Base-by-base conservation (phyloP, 2,329 filamentous ascomycete genomes). In the Neofusicoccum kwambonambiense region DNA sequence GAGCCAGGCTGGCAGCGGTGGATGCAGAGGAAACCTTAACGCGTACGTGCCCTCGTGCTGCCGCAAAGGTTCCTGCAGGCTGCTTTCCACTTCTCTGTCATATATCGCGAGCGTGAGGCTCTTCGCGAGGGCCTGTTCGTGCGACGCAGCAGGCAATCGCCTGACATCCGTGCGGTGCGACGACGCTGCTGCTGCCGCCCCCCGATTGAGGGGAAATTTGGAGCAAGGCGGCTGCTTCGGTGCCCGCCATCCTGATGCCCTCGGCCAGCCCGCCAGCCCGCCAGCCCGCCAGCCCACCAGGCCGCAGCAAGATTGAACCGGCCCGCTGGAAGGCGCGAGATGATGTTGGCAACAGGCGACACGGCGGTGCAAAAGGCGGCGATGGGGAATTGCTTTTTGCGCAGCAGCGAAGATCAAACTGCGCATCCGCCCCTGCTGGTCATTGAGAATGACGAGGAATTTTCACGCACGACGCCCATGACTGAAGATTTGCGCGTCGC, bases 91-190 rank as follows among this genome's bases (percentile, higher is more conserved):
- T 47, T 60, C 35, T 47, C 56, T 17, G 56, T 31, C 56, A 60
- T 60, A 42, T 37, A 60, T 60, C 56, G 56, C 31, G 56, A 17
- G 56, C 56, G 42, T 60, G 56, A 47, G 56, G 56, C 56, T 60
- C 56, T 60, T 47, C 17, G 27, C 34, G 42, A 37, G 27, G 58
- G 58, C 58, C 44, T 62, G 58, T 62, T 62, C 45, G 58, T 62
- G 58, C 58, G 58, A 62, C 58, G 58, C 58, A 62, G 58, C 58
- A 62, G 47, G 58, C 58, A 62, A 62, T 62, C 58, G 58, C 58
- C 58, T 62, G 58, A 62, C 58, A 62, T 62, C 45, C 58, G 58
- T 62, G 58, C 58, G 58, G 58, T 50, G 58, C 58, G 35, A 62
- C 45, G 58, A 50, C 41, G 58, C 58, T 34, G 42, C 31, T 41